Base-by-base conservation (phyloP, 1,284 basidiomycete species). In the Boletus mariae region DNA sequence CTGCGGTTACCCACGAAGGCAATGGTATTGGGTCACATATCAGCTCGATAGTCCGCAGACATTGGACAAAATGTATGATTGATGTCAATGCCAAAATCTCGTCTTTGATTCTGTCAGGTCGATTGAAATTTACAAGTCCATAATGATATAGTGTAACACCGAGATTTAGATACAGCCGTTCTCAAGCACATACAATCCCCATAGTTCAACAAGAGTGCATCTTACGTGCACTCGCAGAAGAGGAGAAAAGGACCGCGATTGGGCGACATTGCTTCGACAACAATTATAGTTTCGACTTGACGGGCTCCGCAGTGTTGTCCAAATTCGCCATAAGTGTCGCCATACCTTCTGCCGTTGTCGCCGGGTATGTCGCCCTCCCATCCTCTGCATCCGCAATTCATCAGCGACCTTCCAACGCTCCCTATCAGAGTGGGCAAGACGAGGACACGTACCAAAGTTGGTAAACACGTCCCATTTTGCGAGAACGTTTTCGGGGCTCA, bases 271-370 rank as follows among this genome's bases (percentile, higher is more conserved):
- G 3, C 9, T 38, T 38, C 41, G 5, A 32, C 28, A 38, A 9
- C 7, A 4, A 5, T 41, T 74, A 83, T 60, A 83, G 55, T 61
- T 80, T 83, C 20, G 82, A 71, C 68, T 80, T 83, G 31, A 65
- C 61, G 13, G 56, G 49, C n/a, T 53, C 72, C 12, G 0, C 51
- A 44, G 80, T 79, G 67, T 94, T 93, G 37, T 76, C 78, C 66
- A 95, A 89, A 78, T 97, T 95, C 47, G 78, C 85, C 52, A 94
- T 78, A 59, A 95, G 80, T 78, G 84, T 83, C 68, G 84, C 77
- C 62, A 93, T 77, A 32, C 90, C 82, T 68, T 96, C 92, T 46
- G 79, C 72, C 6, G 83, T 79, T 9, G 84, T 81, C 12, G 79
- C 65, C 1, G 94, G 94, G 71, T 95, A 73, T 11, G 90, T 94